Conservation (phyloP, 2,329 filamentous ascomycete genomes). For the Aspergillus sp. region DNA sequence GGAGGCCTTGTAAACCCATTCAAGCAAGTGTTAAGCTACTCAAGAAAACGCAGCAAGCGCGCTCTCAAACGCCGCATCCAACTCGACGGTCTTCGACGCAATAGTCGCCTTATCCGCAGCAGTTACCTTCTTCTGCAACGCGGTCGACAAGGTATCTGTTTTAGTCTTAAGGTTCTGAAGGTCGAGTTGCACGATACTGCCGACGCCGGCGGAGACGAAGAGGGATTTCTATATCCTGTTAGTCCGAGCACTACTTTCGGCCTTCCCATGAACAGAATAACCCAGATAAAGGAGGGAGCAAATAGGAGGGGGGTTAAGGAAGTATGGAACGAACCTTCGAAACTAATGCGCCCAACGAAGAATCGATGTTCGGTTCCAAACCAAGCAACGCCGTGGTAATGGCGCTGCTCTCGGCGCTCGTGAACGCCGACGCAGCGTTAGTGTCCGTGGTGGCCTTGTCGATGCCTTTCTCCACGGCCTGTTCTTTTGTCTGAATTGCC, state of each 20-base stretch:
- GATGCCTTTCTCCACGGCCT: constrained; percentile 5
- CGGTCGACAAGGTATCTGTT: constrained; percentile 3
- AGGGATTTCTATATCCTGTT: constrained; percentile 3
- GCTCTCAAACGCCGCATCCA: constrained; percentile 10
- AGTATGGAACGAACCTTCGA: constrained; percentile 3
- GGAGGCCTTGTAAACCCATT: no score
- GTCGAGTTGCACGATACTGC: neutral
- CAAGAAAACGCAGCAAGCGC: constrained; percentile 6
- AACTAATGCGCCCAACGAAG: constrained; percentile 3
- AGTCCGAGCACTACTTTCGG: no score
- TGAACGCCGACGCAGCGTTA: constrained; percentile 4
- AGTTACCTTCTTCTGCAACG: constrained; percentile 6
- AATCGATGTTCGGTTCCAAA: constrained; percentile 7
- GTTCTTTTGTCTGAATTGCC: constrained; percentile 5
- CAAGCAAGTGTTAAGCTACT: no score
- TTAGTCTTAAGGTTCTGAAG: constrained; percentile 4
- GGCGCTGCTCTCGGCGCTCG: constrained; percentile 2
- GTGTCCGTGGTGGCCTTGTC: constrained; percentile 6
- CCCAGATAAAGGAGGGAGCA: no score
- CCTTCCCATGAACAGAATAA: neutral
- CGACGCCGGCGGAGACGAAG: constrained; percentile 2
- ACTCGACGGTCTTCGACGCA: neutral
- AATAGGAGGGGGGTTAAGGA: no score
- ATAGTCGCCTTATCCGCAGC: constrained; percentile 6
- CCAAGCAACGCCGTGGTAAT: constrained; percentile 8